A percentile compares a stretch with the other conserved stretches of the same genome.
Conservation (phyloP, 2,329 filamentous ascomycete species). For the Amauroascus niger region DNA sequence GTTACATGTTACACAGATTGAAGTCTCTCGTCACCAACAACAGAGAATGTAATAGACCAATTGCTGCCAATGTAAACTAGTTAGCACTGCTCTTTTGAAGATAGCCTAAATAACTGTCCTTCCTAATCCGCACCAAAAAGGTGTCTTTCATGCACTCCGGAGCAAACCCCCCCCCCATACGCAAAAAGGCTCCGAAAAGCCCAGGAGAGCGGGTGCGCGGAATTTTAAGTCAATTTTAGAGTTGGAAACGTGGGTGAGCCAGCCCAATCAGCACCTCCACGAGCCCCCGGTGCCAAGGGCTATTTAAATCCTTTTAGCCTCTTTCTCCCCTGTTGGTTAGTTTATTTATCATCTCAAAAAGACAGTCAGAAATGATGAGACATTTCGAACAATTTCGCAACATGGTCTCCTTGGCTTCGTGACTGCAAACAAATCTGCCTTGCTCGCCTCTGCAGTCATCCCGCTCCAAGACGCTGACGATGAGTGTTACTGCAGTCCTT, state of each 20-base stretch:
- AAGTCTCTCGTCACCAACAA: too few species aligned
- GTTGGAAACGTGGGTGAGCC: conserved; percentile 2
- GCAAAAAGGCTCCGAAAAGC: background rate
- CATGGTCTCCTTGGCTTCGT: conserved; percentile 1
- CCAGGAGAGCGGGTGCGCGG: background rate
- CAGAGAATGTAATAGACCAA: too few species aligned
- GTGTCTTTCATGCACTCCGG: too few species aligned
- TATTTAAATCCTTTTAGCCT: background rate
- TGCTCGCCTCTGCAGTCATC: background rate
- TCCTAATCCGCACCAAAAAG: too few species aligned
- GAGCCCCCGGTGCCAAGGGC: background rate
- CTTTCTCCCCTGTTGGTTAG: background rate
- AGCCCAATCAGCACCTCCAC: background rate
- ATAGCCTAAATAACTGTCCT: too few species aligned
- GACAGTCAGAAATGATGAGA: background rate
- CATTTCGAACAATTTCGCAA: conserved; percentile 2
- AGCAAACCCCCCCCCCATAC: too few species aligned
- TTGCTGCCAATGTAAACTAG: too few species aligned
- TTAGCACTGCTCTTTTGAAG: too few species aligned
- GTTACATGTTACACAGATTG: too few species aligned
- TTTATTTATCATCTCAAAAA: background rate
- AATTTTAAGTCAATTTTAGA: background rate
- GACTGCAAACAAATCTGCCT: background rate
- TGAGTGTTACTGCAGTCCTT: conserved; percentile 35
- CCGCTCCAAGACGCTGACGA: conserved; percentile 13